Evolutionary conservation across 2,329 filamentous ascomycete genomes (phyloP).

Genomic region (Samsoniella hepiali): DNA sequence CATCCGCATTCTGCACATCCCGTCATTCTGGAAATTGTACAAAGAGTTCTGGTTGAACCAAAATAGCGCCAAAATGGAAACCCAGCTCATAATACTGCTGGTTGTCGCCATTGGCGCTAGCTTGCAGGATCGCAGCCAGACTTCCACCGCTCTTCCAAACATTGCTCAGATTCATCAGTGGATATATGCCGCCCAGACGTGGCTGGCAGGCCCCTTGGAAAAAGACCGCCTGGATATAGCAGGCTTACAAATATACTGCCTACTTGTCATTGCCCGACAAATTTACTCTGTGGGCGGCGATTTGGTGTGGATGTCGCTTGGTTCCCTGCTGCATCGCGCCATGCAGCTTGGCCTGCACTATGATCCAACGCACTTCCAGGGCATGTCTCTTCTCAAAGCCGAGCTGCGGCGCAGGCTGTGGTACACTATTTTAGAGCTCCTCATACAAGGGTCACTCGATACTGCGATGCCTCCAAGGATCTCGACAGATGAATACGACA

Average conservation of each 20-base stretch:
- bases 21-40: slow-evolving; percentile 51
- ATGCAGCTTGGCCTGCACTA: slow-evolving; percentile 46
- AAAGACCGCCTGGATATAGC: slow-evolving; percentile 30
- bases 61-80: slow-evolving; percentile 22
- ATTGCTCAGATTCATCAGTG: slow-evolving; percentile 32
- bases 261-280: slow-evolving; percentile 38
- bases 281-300: slow-evolving; percentile 41
- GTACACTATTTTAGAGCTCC: slow-evolving; percentile 42
- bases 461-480: slow-evolving; percentile 39
- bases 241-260: slow-evolving; percentile 40
- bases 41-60: slow-evolving; percentile 42
- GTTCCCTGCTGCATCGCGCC: slow-evolving; percentile 39
- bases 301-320: slow-evolving; percentile 40
- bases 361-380: slow-evolving; percentile 38
- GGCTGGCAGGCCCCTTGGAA: slow-evolving; percentile 39
- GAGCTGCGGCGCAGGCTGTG: slow-evolving; percentile 42
- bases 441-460: slow-evolving; percentile 38
- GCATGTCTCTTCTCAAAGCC: slow-evolving; percentile 34
- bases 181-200: slow-evolving; percentile 39
- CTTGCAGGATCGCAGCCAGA: neutral
- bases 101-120: slow-evolving; percentile 41
- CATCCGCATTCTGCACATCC: slow-evolving; percentile 51
- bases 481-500: slow-evolving; percentile 40
- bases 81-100: slow-evolving; percentile 38
- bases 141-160: neutral